A percentile compares a stretch with the other conserved stretches of the same genome.
These are phyloP conservation scores for Trichopus zeylanicus DNA, from an alignment of 116 monocot genomes.

Conservation along the genomic window DNA sequence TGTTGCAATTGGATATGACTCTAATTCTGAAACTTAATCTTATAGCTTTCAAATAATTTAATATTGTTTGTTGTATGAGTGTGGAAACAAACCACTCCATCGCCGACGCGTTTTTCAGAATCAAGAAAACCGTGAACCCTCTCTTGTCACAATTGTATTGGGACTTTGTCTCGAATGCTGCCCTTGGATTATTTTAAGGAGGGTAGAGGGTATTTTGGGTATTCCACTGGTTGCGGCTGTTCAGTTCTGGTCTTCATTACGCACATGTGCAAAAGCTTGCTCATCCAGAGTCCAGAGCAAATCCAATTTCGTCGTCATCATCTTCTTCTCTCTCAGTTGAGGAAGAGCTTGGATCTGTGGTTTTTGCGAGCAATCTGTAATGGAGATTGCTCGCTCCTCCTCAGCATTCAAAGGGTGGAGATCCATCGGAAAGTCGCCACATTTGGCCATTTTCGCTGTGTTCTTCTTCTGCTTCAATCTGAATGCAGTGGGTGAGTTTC, in stretches of 20 bases:
- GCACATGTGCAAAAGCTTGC: background rate
- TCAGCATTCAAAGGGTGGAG: background rate
- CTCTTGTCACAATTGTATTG: no score
- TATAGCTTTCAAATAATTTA: no score
- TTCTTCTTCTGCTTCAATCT: constrained; percentile 15
- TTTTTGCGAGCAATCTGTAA: background rate
- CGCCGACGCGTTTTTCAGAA: no score
- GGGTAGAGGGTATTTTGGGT: background rate
- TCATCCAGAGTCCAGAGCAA: background rate
- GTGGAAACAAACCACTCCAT: no score
- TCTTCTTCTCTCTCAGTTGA: background rate
- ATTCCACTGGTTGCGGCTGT: no score
- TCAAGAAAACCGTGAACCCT: no score
- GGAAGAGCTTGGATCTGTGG: background rate
- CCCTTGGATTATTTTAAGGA: no score
- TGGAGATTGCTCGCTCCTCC: constrained; percentile 8
- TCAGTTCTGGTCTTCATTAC: no score
- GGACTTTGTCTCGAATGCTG: no score
- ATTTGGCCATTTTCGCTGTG: constrained; percentile 13
- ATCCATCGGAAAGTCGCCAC: constrained; percentile 16
- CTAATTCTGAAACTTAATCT: no score
- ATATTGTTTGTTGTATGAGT: no score
- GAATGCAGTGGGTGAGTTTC: constrained; percentile 12
- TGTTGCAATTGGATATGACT: no score
- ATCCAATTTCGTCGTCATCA: background rate